A percentile compares a stretch with the other conserved stretches of the same genome.
These are phyloP conservation scores for Quercus tomentella DNA, from an alignment of 331 rosid species.

Conservation along the genomic window DNA sequence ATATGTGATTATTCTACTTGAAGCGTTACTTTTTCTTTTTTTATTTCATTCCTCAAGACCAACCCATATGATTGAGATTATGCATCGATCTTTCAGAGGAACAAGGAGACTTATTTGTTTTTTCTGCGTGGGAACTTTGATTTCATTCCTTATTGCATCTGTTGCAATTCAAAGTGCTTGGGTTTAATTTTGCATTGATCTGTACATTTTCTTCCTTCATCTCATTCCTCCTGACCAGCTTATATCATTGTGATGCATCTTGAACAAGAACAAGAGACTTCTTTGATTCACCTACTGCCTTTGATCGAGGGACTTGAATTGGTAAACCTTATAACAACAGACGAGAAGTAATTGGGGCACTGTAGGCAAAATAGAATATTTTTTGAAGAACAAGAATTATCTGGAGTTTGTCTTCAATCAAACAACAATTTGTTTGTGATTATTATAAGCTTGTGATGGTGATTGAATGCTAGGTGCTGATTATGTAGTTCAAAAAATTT, in stretches of 20 bases:
- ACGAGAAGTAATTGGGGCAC: background rate
- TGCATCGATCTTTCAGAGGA: too few species aligned
- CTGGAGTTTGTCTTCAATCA: background rate
- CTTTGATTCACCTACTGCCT: background rate
- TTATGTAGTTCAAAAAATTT: background rate
- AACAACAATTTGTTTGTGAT: background rate
- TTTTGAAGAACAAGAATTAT: background rate
- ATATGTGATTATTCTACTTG: too few species aligned
- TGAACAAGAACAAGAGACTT: background rate
- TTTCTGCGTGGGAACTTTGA: background rate
- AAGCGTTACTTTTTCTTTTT: too few species aligned
- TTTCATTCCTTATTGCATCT: constrained; percentile 40
- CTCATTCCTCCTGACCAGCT: too few species aligned
- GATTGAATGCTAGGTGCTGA: background rate
- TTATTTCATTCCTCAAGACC: too few species aligned
- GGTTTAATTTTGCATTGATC: too few species aligned
- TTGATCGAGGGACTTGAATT: background rate
- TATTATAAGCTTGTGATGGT: background rate
- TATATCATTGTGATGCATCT: too few species aligned
- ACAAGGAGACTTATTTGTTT: too few species aligned
- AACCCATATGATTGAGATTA: too few species aligned
- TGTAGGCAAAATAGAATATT: background rate
- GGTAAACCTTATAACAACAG: background rate
- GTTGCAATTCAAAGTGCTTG: constrained; percentile 60
- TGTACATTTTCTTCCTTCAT: too few species aligned